Evolutionary conservation across 2,329 filamentous ascomycete species (phyloP), one percentile per base, ranked within the genome.

Genomic region (Aspergillus thermomutatus): DNA sequence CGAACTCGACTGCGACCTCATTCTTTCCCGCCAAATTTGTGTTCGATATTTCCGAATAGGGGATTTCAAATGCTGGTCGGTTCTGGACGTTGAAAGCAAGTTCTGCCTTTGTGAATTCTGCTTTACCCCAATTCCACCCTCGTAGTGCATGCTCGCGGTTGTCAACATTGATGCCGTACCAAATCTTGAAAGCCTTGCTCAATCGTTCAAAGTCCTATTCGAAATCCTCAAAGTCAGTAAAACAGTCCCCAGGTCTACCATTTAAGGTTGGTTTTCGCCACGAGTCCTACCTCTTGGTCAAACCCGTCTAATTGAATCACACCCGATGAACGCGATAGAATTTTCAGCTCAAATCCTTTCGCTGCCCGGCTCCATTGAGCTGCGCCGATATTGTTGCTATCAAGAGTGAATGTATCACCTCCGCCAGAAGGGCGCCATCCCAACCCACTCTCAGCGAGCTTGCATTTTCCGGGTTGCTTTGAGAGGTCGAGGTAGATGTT

Each of bases 51-150:
- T 99, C 94, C 49, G 92, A 90, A 79, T 97, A 99, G 11, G 95
- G 92, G 4, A 99, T 87, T 76, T 97, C 94, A 74, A 99, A 99
- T 4, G 93, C 91, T 3, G 94, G 94, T 67, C 92, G 87, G 76
- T 97, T 99, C 72, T 96, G 92, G 40, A 99, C 94, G 74, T 92
- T 97, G 82, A 99, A 99, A 28, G 90, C 85, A 55, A 99, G 85
- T 79, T 99, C 94, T 54, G 92, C 89, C 77, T 97, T 96, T 60
- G 89, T 88, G 72, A 99, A 96, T 69, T 99, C 94, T 62, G 91
- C 91, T 78, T 97, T 99, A 69, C 94, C 94, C 95, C 94, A 99
- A 75, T 99, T 99, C 94, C 94, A 99, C 55, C 94, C 94, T 66
- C 94, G 87, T 57, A 99, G 80, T 25, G 94, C 92, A 75, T 97